Evolutionary conservation across 768 basidiomycete genomes (phyloP).

Genomic region (Amanita phalloides): DNA sequence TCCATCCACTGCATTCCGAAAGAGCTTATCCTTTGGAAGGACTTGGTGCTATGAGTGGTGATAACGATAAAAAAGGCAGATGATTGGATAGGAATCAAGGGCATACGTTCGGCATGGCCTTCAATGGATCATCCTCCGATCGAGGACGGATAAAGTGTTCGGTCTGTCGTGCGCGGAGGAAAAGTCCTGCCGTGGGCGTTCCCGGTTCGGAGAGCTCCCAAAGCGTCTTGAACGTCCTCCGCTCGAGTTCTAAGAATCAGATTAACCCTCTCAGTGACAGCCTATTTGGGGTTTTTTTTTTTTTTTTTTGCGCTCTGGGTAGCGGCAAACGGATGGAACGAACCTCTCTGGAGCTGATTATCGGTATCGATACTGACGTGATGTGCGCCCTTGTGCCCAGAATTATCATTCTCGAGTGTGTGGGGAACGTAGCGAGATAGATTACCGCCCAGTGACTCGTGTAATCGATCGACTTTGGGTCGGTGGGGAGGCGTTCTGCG

Average conservation of each 20-base stretch:
- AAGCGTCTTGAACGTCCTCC: slow-evolving; percentile 65
- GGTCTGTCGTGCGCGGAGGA: slow-evolving; percentile 52
- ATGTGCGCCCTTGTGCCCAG: slow-evolving; percentile 60
- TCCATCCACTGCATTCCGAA: slow-evolving; percentile 29
- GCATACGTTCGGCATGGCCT: slow-evolving; percentile 46
- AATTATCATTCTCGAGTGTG: neutral
- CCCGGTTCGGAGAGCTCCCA: slow-evolving; percentile 61
- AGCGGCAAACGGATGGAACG: slow-evolving; percentile 2
- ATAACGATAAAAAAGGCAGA: neutral
- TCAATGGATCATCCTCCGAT: slow-evolving; percentile 29
- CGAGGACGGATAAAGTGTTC: slow-evolving; percentile 41
- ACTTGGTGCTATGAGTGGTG: slow-evolving; percentile 22
- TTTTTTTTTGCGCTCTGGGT: too few relatives aligned
- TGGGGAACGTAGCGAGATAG: slow-evolving; percentile 3
- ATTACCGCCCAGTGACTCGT: slow-evolving; percentile 79
- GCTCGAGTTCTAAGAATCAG: slow-evolving; percentile 43
- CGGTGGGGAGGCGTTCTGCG: slow-evolving; percentile 62
- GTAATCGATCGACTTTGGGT: slow-evolving; percentile 63
- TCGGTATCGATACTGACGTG: slow-evolving; percentile 52
- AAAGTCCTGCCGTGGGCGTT: slow-evolving; percentile 43
- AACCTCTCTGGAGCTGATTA: slow-evolving; percentile 47
- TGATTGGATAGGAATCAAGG: neutral
- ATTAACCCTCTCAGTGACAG: neutral
- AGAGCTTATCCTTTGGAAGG: slow-evolving; percentile 20
- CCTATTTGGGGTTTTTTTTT: too few relatives aligned